Percentiles rank a stretch among this genome's conserved stretches.
These are phyloP conservation scores for Schizochytrium sp. DNA, from an alignment of 108 stramenopile species.

Conservation along the genomic window DNA sequence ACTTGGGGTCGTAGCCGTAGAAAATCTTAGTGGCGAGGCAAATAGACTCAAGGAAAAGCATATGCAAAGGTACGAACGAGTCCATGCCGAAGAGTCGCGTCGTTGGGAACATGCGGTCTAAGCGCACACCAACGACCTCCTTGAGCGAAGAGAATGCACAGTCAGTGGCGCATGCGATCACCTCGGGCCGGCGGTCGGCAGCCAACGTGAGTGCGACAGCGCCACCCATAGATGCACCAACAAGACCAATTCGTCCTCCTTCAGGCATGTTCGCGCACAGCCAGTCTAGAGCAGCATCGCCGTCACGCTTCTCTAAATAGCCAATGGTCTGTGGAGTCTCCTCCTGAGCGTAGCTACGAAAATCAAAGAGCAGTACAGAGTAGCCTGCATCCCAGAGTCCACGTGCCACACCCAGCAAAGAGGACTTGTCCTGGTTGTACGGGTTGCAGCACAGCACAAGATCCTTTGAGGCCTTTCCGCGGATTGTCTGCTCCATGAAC, in stretches of 20 bases:
- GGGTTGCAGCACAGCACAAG: conserved; percentile 61
- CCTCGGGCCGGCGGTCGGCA: conserved; percentile 48
- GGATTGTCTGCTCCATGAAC: conserved; percentile 60
- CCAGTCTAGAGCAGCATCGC: conserved; percentile 57
- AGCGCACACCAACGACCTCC: conserved; percentile 24
- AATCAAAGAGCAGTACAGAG: conserved; percentile 45
- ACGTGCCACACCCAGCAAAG: conserved; percentile 37
- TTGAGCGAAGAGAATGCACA: conserved; percentile 55
- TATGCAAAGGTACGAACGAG: conserved; percentile 16
- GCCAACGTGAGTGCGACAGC: conserved; percentile 51
- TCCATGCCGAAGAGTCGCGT: conserved; percentile 48
- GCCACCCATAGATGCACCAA: conserved; percentile 58
- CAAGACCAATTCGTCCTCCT: conserved; percentile 32
- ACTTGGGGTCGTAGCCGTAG: conserved; percentile 40
- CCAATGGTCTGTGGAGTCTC: conserved; percentile 53
- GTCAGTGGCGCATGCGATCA: conserved; percentile 53
- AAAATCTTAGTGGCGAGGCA: conserved; percentile 19
- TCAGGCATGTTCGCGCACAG: conserved; percentile 47
- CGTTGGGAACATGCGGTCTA: conserved; percentile 49
- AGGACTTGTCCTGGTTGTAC: conserved; percentile 54
- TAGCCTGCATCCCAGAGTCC: conserved; percentile 54
- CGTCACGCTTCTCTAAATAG: conserved; percentile 48
- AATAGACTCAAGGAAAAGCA: conserved; percentile 23
- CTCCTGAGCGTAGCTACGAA: conserved; percentile 40
- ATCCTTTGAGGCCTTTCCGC: conserved; percentile 28